A percentile compares a stretch with the other conserved stretches of the same genome.
Evolutionary conservation across 2,329 filamentous ascomycete genomes (phyloP).

Genomic region (Chrysosporium queenslandicum): DNA sequence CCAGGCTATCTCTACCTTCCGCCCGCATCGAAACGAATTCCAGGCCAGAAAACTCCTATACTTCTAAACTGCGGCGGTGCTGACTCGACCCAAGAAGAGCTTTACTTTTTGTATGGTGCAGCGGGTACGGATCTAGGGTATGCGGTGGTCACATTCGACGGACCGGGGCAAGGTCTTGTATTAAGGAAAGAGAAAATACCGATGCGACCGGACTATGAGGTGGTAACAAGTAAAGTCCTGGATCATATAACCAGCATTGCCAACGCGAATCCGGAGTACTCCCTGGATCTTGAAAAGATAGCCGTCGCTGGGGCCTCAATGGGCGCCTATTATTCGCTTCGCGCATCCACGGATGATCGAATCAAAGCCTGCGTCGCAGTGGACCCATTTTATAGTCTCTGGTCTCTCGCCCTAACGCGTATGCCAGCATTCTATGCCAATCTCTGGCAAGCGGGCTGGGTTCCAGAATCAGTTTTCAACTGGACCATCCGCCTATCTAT

Average conservation of each 20-base stretch:
- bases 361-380: slow-evolving; percentile 38
- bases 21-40: slow-evolving; percentile 13
- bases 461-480: slow-evolving; percentile 25
- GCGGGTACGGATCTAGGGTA: slow-evolving; percentile 30
- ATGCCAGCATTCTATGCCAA: slow-evolving; percentile 22
- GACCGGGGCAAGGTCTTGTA: slow-evolving; percentile 38
- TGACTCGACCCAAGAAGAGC: slow-evolving; percentile 35
- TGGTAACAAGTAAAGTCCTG: slow-evolving; percentile 27
- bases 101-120: slow-evolving; percentile 29
- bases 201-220: slow-evolving; percentile 35
- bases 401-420: slow-evolving; percentile 21
- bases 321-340: slow-evolving; percentile 41
- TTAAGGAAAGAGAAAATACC: slow-evolving; percentile 23
- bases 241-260: slow-evolving; percentile 23
- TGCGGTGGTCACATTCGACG: slow-evolving; percentile 39
- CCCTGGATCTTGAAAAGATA: slow-evolving; percentile 32
- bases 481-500: slow-evolving; percentile 15
- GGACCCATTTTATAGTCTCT: slow-evolving; percentile 32
- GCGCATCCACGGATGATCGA: slow-evolving; percentile 34
- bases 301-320: slow-evolving; percentile 34
- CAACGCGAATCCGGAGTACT: slow-evolving; percentile 3
- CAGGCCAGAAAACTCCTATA: slow-evolving; percentile 27
- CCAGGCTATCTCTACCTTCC: slow-evolving; percentile 35
- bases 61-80: slow-evolving; percentile 30
- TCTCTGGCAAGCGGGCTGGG: slow-evolving; percentile 23